These are phyloP conservation scores for Tetrapisispora arboricola DNA, from an alignment of 805 yeast species.

Conservation along the genomic window DNA sequence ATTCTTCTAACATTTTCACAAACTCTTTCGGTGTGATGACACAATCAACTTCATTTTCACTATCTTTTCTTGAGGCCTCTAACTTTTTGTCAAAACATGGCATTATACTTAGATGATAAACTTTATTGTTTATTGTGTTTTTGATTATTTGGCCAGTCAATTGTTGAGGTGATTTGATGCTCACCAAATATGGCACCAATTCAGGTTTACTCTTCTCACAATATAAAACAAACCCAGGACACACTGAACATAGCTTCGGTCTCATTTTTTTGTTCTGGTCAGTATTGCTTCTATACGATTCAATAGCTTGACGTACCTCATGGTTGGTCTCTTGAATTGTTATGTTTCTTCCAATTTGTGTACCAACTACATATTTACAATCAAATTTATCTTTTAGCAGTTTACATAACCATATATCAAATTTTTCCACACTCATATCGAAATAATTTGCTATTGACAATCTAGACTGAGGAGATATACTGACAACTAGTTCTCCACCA, in stretches of 20 bases:
- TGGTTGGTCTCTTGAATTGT: constrained; percentile 45
- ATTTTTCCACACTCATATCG: constrained; percentile 37
- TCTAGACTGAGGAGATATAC: constrained; percentile 79
- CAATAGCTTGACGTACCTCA: constrained; percentile 11
- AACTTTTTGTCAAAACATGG: constrained; percentile 96
- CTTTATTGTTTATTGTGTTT: constrained; percentile 31
- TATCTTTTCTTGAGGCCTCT: constrained; percentile 83
- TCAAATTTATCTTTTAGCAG: constrained; percentile 49
- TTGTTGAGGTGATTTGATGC: constrained; percentile 85
- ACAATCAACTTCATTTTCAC: constrained; percentile 72
- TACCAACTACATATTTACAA: constrained; percentile 69
- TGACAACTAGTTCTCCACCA: constrained; percentile 46
- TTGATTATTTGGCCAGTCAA: constrained; percentile 77
- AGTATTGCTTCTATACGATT: background rate
- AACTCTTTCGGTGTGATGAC: constrained; percentile 88
- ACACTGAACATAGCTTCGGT: constrained; percentile 62
- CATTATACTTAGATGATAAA: constrained; percentile 84
- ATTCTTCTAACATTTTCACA: constrained; percentile 56
- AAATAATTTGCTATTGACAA: constrained; percentile 69
- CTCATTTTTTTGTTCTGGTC: background rate
- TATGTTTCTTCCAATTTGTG: constrained; percentile 68
- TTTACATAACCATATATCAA: constrained; percentile 52
- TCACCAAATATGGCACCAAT: constrained; percentile 57
- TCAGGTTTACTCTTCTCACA: constrained; percentile 94
- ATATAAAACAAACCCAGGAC: constrained; percentile 96